phyloP scores from a whole-genome alignment of 2,329 filamentous ascomycete genomes.

The Phoma sp. region DNA sequence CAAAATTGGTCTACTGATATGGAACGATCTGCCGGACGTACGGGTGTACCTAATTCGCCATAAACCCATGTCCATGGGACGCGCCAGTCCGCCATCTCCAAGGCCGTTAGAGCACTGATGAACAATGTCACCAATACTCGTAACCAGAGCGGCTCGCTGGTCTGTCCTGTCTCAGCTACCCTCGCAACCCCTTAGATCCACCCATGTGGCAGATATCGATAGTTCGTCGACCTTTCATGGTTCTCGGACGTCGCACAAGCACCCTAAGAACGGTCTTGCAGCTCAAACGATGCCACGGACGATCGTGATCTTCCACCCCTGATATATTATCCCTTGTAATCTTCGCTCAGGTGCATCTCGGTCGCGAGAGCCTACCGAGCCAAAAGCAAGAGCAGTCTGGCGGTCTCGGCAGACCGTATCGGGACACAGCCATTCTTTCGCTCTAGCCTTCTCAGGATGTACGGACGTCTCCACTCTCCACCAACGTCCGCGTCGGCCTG shows the following conservation, averaged over 20 bases:
- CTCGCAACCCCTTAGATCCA: conserved; percentile 20
- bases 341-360: conserved; percentile 20
- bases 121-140: conserved; percentile 9
- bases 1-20: conserved; percentile 15
- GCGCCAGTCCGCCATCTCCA: conserved; percentile 12
- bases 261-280: conserved; percentile 9
- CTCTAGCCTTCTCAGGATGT: conserved; percentile 27
- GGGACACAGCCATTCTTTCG: conserved; percentile 26
- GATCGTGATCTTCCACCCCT: conserved; percentile 32
- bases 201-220: conserved; percentile 22
- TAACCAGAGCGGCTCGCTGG: conserved; percentile 16
- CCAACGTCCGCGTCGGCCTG: conserved; percentile 43
- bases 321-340: conserved; percentile 26
- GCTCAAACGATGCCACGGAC: conserved; percentile 24
- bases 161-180: conserved; percentile 27
- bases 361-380: conserved; percentile 18
- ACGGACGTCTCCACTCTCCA: conserved; percentile 26
- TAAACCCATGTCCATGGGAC: conserved; percentile 19
- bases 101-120: conserved; percentile 6
- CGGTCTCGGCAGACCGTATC: conserved; percentile 23
- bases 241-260: conserved; percentile 22
- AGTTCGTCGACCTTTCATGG: conserved; percentile 13
- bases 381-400: conserved; percentile 21
- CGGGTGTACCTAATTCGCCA: conserved; percentile 24
- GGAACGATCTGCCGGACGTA: conserved; percentile 32